These are phyloP conservation scores for Lepiota venenata DNA, from an alignment of 768 basidiomycete genomes.

Conservation along the genomic window DNA sequence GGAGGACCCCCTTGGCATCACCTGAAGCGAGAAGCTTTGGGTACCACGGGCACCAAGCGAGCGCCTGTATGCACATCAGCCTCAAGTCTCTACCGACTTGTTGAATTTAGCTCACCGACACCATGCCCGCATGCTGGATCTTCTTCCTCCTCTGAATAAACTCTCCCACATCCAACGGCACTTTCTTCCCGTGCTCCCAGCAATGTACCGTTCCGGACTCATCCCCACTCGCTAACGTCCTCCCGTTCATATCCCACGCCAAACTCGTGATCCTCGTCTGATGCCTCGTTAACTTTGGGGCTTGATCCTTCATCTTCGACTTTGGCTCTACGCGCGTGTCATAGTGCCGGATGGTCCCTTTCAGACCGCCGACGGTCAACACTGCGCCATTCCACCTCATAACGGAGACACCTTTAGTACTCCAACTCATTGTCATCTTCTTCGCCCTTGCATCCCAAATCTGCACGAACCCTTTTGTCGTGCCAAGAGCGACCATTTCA, in stretches of 20 bases:
- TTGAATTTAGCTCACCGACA: conserved; percentile 9
- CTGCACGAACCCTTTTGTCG: conserved; percentile 61
- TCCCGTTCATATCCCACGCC: conserved; percentile 64
- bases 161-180: conserved; percentile 54
- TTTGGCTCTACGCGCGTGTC: conserved; percentile 56
- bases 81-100: neutral
- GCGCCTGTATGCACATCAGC: conserved; percentile 44
- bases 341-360: conserved; percentile 60
- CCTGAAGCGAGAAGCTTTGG: conserved; percentile 76
- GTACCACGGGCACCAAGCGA: conserved; percentile 92
- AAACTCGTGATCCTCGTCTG: conserved; percentile 62
- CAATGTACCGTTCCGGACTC: conserved; percentile 71
- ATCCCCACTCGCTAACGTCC: conserved; percentile 73
- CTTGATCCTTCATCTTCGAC: conserved; percentile 56
- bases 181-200: conserved; percentile 63
- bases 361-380: conserved; percentile 13
- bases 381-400: conserved; percentile 62
- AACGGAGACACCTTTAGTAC: conserved; percentile 57
- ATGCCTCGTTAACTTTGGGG: conserved; percentile 66
- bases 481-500: conserved; percentile 56
- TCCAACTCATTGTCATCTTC: conserved; percentile 40
- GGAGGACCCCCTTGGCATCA: conserved; percentile 52
- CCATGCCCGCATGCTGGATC: conserved; percentile 59
- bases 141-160: conserved; percentile 54
- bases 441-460: conserved; percentile 28